Evolutionary conservation across 2,329 filamentous ascomycete genomes (phyloP).

Genomic region (Fusarium miscanthi): DNA sequence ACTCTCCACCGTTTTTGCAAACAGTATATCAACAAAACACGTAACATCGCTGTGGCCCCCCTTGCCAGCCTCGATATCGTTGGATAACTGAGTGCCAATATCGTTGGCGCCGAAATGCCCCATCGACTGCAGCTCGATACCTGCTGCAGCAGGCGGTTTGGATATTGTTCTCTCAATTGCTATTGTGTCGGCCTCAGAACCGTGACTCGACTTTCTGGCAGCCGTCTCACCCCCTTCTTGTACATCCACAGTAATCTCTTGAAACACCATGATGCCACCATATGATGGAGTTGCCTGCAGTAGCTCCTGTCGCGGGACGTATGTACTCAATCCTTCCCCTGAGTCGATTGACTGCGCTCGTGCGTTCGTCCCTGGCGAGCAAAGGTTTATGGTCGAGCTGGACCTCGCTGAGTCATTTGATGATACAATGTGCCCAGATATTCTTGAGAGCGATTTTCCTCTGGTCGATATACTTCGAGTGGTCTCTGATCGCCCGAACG

Average conservation of each 20-base stretch:
- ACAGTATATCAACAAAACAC: constrained; percentile 43
- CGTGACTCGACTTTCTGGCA: constrained; percentile 3
- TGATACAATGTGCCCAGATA: constrained; percentile 25
- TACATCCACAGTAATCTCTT: constrained; percentile 68
- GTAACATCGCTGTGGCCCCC: constrained; percentile 24
- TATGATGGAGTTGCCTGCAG: constrained; percentile 33
- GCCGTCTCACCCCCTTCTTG: constrained; percentile 36
- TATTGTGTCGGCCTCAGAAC: constrained; percentile 14
- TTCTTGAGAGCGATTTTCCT: constrained; percentile 12
- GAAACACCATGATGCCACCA: constrained; percentile 71
- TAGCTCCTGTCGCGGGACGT: constrained; percentile 44
- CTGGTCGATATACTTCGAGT: background rate
- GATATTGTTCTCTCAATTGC: constrained; percentile 14
- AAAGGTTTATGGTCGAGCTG: constrained; percentile 45
- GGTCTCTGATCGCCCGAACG: constrained; percentile 18
- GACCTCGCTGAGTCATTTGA: constrained; percentile 30
- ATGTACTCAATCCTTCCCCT: constrained; percentile 24
- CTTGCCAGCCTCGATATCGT: constrained; percentile 23
- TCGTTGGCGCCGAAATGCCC: constrained; percentile 42
- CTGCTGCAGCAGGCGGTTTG: constrained; percentile 19
- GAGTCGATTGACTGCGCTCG: constrained; percentile 34
- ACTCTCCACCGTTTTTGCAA: constrained; percentile 41
- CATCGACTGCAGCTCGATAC: constrained; percentile 42
- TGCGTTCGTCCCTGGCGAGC: constrained; percentile 15
- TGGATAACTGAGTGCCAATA: constrained; percentile 23